Evolutionary conservation across 495 filamentous ascomycete genomes (phyloP), one percentile per base, ranked within the genome.

Genomic region (Talaromyces wortmannii): DNA sequence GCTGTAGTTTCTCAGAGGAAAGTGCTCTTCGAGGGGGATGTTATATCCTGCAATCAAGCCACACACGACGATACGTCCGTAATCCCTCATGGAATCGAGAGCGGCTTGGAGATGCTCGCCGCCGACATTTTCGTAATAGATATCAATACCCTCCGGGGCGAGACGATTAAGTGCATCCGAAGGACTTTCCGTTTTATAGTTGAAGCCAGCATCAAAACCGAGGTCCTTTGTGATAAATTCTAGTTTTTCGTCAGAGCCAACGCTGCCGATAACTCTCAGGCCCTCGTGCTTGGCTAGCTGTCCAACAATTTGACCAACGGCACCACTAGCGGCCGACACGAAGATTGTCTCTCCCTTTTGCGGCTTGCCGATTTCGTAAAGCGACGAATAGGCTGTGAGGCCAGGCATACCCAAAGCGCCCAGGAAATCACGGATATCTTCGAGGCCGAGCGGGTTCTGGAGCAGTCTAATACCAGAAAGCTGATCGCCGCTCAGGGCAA

Each of bases 91-190:
- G 30, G 74, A 75, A 10, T 81, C 74, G 7, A 97, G 62, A 0
- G 87, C 81, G 18, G 90, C 91, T 58, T 91, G 87, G 36, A 96
- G 75, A 59, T 90, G 86, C 73, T 92, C 90, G 7, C 91, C 92
- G 7, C 92, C 92, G 16, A 97, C 92, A 58, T 96, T 96, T 68
- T 97, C 92, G 61, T 86, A 97, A 74, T 96, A 96, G 66, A 97
- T 95, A 64, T 96, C 90, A 48, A 97, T 79, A 10, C 92, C 92
- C 31, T 92, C 63, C 0, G 91, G 92, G 6, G 87, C 88, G 45
- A 95, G 72, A 58, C 89, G 78, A 58, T 75, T 69, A 49, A 96
- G 73, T 2, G 91, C 92, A 47, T 88, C 85, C 1, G 62, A 61
- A 15, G 86, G 76, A 60, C 83, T 81, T 72, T 87, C 85, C 18